Base-by-base conservation (phyloP, 2,329 filamentous ascomycete species). In the Myriosclerotinia scirpicola region DNA sequence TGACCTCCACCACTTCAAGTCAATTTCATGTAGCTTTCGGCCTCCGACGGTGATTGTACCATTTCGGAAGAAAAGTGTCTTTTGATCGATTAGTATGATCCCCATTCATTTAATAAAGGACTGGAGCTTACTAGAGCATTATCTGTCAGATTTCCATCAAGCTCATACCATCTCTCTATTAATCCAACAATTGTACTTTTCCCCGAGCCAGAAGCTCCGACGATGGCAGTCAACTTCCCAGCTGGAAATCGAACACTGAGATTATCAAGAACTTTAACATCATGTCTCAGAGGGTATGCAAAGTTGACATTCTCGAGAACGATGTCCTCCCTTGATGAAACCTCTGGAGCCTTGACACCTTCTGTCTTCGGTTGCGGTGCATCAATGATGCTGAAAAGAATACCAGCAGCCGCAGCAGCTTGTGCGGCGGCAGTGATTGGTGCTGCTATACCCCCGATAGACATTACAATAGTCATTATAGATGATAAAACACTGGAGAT, bases 111-210 rank as follows among this genome's bases (percentile, higher is more conserved):
- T 0, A 6, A 66, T 42, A 1, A 9, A 42, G 20, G 17, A 1
- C 7, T n/a, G 2, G 38, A 42, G 34, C 69, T 69, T 66, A 73
- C 73, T 26, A 74, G 44, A 5, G 69, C 66, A 26, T 74, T 73
- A 60, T 73, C 71, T 6, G 83, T 65, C 26, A 65, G 42, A 8
- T 65, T 65, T 38, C 62, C 80, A 46, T 82, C 79, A 0, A 89
- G 79, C 2, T 86, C 84, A 74, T 92, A 92, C 88, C 89, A 92
- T 42, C 89, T 81, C 73, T 92, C 87, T 3, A 92, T 79, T 2
- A 93, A 78, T 0, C 87, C 88, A 0, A 92, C 85, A 36, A 92
- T 86, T 0, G 90, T 93, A 61, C 87, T 90, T 76, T 93, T 93
- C 0, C 90, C 90, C 5, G 84, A 87, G 0, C 90, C 90, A 2